A percentile compares a stretch with the other conserved stretches of the same genome.
Evolutionary conservation across 495 filamentous ascomycete species (phyloP).

Genomic region (Tuber melanosporum): DNA sequence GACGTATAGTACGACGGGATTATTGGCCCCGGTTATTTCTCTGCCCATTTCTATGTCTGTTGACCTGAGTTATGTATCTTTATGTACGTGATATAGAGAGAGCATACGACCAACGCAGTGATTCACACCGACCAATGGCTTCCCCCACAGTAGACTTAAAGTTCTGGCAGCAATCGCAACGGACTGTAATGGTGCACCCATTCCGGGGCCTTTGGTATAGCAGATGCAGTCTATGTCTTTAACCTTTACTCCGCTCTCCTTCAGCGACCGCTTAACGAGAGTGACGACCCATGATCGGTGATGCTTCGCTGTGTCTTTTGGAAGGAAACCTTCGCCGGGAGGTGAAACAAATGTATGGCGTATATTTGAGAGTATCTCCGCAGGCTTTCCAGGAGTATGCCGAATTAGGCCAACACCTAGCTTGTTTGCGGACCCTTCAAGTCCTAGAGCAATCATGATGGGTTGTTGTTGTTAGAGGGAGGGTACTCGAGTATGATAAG

Average conservation of each 20-base stretch:
- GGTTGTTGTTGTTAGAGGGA: conserved; percentile 3
- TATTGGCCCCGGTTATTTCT: conserved; percentile 80
- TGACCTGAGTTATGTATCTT: neutral
- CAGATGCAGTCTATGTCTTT: conserved; percentile 81
- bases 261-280: conserved; percentile 68
- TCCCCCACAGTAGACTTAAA: conserved; percentile 77
- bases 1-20: conserved; percentile 94
- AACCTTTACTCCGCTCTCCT: conserved; percentile 56
- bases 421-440: conserved; percentile 97
- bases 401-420: conserved; percentile 87
- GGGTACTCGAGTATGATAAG: neutral
- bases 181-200: conserved; percentile 89
- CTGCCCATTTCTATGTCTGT: conserved; percentile 93
- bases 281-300: conserved; percentile 79
- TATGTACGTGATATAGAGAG: neutral
- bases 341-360: conserved; percentile 89
- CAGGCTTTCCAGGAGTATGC: conserved; percentile 58
- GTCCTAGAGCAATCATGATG: conserved; percentile 76
- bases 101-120: conserved; percentile 86
- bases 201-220: conserved; percentile 91
- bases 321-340: conserved; percentile 88
- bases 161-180: conserved; percentile 81
- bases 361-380: conserved; percentile 83
- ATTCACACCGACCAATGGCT: conserved; percentile 83
- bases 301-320: conserved; percentile 90